Percentiles rank a stretch among this genome's conserved stretches.
Conservation (phyloP, 192 early-diverging fungal genomes). For the Spizellomyces punctatus region DNA sequence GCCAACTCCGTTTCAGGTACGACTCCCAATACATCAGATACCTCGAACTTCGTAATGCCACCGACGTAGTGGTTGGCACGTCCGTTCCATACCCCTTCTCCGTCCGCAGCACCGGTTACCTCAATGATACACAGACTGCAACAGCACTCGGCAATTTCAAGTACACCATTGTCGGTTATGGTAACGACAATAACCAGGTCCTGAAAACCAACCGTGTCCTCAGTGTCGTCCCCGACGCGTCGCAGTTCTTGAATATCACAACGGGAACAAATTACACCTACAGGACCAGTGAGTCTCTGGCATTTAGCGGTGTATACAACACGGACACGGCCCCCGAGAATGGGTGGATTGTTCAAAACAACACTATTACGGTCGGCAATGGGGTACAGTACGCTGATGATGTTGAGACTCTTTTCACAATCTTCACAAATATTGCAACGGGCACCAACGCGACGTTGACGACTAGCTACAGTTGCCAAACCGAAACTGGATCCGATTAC, state of each 20-base stretch:
- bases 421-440: constrained; percentile 15
- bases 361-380: constrained; percentile 1
- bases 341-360: background rate
- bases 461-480: background rate
- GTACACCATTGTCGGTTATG: constrained; percentile 17
- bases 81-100: background rate
- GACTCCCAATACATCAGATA: constrained; percentile 8
- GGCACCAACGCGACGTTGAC: constrained; percentile 1
- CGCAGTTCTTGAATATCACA: constrained; percentile 7
- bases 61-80: constrained; percentile 9
- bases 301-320: constrained; percentile 20
- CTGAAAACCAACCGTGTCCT: background rate
- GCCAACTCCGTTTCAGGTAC: background rate
- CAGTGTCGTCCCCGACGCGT: background rate
- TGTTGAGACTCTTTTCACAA: constrained; percentile 6
- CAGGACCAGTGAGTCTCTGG: background rate
- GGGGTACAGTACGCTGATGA: constrained; percentile 1
- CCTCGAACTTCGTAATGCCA: constrained; percentile 1
- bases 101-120: constrained; percentile 9
- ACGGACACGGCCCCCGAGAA: background rate
- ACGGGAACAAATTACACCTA: background rate
- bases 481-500: constrained; percentile 24
- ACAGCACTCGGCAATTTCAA: constrained; percentile 15
- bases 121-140: background rate
- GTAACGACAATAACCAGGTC: background rate